Evolutionary conservation across 1,284 basidiomycete genomes (phyloP).

Genomic region (Leccinum insolens): DNA sequence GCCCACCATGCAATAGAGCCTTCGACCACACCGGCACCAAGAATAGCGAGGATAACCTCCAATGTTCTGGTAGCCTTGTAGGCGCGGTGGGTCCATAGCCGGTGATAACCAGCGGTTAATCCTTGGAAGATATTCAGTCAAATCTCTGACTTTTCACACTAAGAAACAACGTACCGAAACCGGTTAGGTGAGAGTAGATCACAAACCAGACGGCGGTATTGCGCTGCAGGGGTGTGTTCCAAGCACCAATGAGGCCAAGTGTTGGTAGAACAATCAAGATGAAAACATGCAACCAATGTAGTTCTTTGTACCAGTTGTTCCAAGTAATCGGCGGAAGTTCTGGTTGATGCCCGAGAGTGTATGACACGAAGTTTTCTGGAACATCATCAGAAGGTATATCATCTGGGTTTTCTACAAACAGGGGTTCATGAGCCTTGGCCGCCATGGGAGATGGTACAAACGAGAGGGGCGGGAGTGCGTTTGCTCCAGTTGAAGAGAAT

Average conservation of each 20-base stretch:
- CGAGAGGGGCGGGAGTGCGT: background rate
- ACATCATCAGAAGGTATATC: conserved; percentile 28
- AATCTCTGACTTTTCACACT: background rate
- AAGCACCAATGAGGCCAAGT: conserved; percentile 25
- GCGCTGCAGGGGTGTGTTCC: conserved; percentile 52
- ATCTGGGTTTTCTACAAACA: conserved; percentile 16
- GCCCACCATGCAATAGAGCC: conserved; percentile 94
- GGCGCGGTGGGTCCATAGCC: conserved; percentile 85
- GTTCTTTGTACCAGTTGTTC: too few relatives aligned
- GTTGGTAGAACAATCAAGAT: conserved; percentile 13
- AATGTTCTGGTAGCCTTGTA: conserved; percentile 85
- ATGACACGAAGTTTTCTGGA: conserved; percentile 63
- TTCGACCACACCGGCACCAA: conserved; percentile 84
- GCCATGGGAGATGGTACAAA: background rate
- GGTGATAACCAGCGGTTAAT: conserved; percentile 81
- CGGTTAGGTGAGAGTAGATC: conserved; percentile 81
- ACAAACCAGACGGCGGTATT: conserved; percentile 70
- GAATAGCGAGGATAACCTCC: conserved; percentile 78
- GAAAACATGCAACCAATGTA: too few relatives aligned
- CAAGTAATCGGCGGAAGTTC: conserved; percentile 39
- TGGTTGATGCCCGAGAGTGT: conserved; percentile 54
- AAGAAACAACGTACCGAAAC: conserved; percentile 53
- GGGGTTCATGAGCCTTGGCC: background rate
- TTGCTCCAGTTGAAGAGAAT: background rate
- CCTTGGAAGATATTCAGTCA: conserved; percentile 28